phyloP scores from a whole-genome alignment of 2,329 filamentous ascomycete genomes.

The Epichloe sibirici region DNA sequence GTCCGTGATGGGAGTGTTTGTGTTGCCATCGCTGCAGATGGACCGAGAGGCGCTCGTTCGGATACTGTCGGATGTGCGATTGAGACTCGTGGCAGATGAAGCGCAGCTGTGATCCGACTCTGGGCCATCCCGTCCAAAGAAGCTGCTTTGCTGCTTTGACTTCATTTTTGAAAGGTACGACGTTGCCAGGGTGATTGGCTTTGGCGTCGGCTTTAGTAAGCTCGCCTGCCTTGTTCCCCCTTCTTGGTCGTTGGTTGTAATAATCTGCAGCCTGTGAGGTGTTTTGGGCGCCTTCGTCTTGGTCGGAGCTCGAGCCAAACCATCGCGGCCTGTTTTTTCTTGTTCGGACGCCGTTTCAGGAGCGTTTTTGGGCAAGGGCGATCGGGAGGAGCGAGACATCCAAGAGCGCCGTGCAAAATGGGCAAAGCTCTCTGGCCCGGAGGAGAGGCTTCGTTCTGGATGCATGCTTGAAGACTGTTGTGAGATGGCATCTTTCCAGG shows the following conservation, averaged over 20 bases:
- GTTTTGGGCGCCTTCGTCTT: neutral
- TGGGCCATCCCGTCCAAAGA: constrained; percentile 23
- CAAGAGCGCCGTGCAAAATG: constrained; percentile 12
- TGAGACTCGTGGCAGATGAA: constrained; percentile 34
- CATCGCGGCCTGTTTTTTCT: constrained; percentile 10
- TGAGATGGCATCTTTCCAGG: constrained; percentile 2
- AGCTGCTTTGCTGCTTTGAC: constrained; percentile 31
- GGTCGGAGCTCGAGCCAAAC: neutral
- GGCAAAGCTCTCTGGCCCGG: constrained; percentile 34
- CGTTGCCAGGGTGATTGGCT: constrained; percentile 30
- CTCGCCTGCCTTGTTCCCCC: constrained; percentile 17
- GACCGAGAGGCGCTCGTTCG: constrained; percentile 27
- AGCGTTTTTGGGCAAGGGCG: constrained; percentile 29
- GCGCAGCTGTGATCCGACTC: constrained; percentile 32
- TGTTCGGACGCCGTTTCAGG: constrained; percentile 15
- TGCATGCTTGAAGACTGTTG: constrained; percentile 12
- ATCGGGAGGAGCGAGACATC: constrained; percentile 6
- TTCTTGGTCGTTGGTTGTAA: constrained; percentile 14
- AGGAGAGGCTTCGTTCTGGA: constrained; percentile 24
- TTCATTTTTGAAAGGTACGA: constrained; percentile 39
- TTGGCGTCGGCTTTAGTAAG: constrained; percentile 24
- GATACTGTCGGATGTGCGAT: constrained; percentile 26
- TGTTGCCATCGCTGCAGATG: constrained; percentile 26
- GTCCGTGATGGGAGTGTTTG: constrained; percentile 25
- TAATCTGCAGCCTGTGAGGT: constrained; percentile 18